Evolutionary conservation across 2,329 filamentous ascomycete genomes (phyloP), one percentile per base, ranked within the genome.

Genomic region (Aspergillus proliferans): DNA sequence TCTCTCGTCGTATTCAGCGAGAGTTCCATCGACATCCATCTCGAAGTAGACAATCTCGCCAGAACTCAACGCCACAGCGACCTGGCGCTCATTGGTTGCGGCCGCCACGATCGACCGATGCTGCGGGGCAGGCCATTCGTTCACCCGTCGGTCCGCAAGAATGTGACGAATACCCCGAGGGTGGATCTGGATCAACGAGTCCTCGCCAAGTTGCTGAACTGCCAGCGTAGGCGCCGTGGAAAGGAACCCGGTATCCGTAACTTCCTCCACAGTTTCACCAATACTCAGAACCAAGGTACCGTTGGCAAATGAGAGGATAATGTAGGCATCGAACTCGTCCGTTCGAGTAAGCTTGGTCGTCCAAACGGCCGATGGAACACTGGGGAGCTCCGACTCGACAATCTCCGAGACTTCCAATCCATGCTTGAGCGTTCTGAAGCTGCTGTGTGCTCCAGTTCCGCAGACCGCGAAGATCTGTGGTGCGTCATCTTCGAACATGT

Each of bases 1-100:
- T 67, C 92, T 90, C 63, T 97, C 91, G 56, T 97, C 87, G 57
- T 96, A 95, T 71, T 97, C 92, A 30, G 89, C 89, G 28, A 97
- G 76, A 3, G 87, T 87, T 26, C 91, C 91, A 68, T 97, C 92
- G 0, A 83, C 80, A 62, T 96, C 93, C 83, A 96, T 92, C 67
- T 98, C 94, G 59, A 98, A 98, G 65, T 97, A 98, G 39, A 95
- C 88, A 54, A 98, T 92, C 68, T 98, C 93, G 34, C 92, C 92
- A 7, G 91, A 96, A 65, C 91, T 97, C 22, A 99, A 76, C 1
- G 93, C 93, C 45, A 97, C 85, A 3, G 90, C 90, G 22, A 98
- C 88, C 70, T 99, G 93, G 39, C 88, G 83, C 60, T 92, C 85
- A 62, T 98, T 99, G 14, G 92, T 93, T 1, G 92, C 86, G 30